Evolutionary conservation across 1,139 yeast genomes (phyloP).

Genomic region (Yamadazyma diddensiae): DNA sequence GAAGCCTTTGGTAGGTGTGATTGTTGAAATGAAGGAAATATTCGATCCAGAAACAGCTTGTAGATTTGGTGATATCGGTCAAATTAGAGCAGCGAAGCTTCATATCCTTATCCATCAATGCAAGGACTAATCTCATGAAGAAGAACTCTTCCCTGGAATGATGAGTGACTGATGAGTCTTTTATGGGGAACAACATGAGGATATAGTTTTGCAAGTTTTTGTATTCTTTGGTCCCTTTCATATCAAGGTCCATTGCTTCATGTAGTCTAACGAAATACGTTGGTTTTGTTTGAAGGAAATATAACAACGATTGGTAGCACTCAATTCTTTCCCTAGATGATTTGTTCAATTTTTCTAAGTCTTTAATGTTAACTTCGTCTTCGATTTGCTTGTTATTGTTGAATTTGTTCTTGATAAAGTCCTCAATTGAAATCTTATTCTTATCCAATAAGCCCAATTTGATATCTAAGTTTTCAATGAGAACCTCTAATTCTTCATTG

Average conservation of each 20-base stretch:
- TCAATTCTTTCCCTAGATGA: conserved; percentile 47
- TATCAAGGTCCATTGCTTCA: conserved; percentile 18
- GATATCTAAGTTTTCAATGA: conserved; percentile 76
- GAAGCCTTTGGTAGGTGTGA: conserved; percentile 57
- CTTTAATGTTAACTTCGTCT: conserved; percentile 18
- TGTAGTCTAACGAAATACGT: conserved; percentile 61
- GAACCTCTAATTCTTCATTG: conserved; percentile 68
- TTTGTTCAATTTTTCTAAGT: conserved; percentile 32
- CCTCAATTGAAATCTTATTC: conserved; percentile 78
- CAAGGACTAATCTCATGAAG: conserved; percentile 57
- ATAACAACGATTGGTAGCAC: conserved; percentile 74
- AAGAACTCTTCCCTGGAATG: conserved; percentile 73
- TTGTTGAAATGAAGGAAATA: conserved; percentile 56
- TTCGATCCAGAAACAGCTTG: conserved; percentile 43
- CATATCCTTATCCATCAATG: conserved; percentile 49
- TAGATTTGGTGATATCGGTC: conserved; percentile 35
- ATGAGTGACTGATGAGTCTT: conserved; percentile 25
- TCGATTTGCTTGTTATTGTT: conserved; percentile 16
- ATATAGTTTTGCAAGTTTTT: conserved; percentile 46
- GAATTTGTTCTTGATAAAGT: conserved; percentile 57
- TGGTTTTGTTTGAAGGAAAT: conserved; percentile 82
- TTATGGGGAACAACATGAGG: conserved; percentile 47
- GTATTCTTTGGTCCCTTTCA: conserved; percentile 19
- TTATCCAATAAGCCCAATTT: conserved; percentile 76
- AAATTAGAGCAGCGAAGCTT: conserved; percentile 22